Base-by-base conservation (phyloP, 108 stramenopile genomes). In the Conticribra weissflogii region DNA sequence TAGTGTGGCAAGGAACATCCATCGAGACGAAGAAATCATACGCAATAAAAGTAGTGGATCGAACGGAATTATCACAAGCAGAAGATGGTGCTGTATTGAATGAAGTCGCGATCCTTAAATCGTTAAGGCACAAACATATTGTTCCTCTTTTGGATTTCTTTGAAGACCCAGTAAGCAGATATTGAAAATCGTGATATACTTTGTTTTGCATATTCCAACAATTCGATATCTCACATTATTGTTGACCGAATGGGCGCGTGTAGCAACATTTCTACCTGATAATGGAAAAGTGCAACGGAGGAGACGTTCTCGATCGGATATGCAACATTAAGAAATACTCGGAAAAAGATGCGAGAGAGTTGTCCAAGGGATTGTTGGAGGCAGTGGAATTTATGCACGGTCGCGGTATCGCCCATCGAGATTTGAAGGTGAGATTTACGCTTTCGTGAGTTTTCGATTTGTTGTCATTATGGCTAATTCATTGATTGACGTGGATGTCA, bases 291-390 rank as follows among this genome's bases (percentile, higher is more conserved):
- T 87, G 92, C 76, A 78, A 62, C 18, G 98, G 98, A 25, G 98
- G 98, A 4, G 98, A 99, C 71, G 92, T 98, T 3, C 97, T 99
- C 68, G 97, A 98, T 74, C 88, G 94, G 33, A 97, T 99, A 64
- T 89, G 93, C 9, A 72, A 76, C 4, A 79, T 87, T 77, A 87
- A 84, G 22, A 72, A 59, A 12, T 99, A 98, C 79, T 94, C 87
- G 8, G 99, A 99, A 72, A 87, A 79, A 51, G 97, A 99, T 64
- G 98, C 99, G 3, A 87, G 96, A 12, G 82, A 95, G 59, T 72
- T 97, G 1, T 76, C 89, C 36, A 67, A 71, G 27, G 68, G 75
- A 15, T 54, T 98, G 32, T 70, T 97, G 24, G 66, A 76, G 31
- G 94, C 95, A n/a, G 83, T 96, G 51, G 56, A 81, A 58, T 94